These are phyloP conservation scores for Tephrocybe sp. DNA, from an alignment of 768 basidiomycete genomes.

Conservation along the genomic window DNA sequence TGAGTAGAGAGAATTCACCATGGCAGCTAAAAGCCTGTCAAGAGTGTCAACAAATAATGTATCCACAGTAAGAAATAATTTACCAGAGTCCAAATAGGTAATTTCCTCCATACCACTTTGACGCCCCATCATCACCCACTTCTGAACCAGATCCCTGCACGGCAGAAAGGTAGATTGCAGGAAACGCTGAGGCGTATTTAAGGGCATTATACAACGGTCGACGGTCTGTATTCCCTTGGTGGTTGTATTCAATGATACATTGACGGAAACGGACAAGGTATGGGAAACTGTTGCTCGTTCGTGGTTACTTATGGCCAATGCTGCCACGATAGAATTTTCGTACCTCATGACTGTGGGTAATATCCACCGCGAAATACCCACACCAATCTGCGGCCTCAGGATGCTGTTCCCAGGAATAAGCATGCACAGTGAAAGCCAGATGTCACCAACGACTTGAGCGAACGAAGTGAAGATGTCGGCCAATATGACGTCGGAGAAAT, in stretches of 20 bases:
- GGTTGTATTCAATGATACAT: slow-evolving; percentile 82
- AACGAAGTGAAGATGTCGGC: slow-evolving; percentile 97
- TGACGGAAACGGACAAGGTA: slow-evolving; percentile 93
- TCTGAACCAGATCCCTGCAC: slow-evolving; percentile 81
- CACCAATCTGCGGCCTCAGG: slow-evolving; percentile 57
- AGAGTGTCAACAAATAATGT: slow-evolving; percentile 4
- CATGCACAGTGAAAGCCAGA: slow-evolving; percentile 88
- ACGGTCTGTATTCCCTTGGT: slow-evolving; percentile 58
- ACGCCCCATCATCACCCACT: slow-evolving; percentile 42
- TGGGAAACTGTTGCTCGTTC: slow-evolving; percentile 61
- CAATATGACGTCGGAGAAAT: slow-evolving; percentile 91
- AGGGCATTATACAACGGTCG: slow-evolving; percentile 87
- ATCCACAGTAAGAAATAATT: slow-evolving; percentile 21
- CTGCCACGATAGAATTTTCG: slow-evolving; percentile 14
- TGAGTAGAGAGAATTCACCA: slow-evolving; percentile 89
- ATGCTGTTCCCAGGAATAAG: slow-evolving; percentile 83
- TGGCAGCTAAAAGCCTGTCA: slow-evolving; percentile 77
- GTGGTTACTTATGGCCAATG: slow-evolving; percentile 6
- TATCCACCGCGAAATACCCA: slow-evolving; percentile 71
- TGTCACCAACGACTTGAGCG: slow-evolving; percentile 93
- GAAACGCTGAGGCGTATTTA: slow-evolving; percentile 97
- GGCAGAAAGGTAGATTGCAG: slow-evolving; percentile 93
- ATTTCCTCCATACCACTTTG: slow-evolving; percentile 75
- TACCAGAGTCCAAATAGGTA: slow-evolving; percentile 85
- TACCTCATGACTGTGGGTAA: slow-evolving; percentile 89